These are phyloP conservation scores for Thelephora ganbajun DNA, from an alignment of 768 basidiomycete genomes.

Conservation along the genomic window DNA sequence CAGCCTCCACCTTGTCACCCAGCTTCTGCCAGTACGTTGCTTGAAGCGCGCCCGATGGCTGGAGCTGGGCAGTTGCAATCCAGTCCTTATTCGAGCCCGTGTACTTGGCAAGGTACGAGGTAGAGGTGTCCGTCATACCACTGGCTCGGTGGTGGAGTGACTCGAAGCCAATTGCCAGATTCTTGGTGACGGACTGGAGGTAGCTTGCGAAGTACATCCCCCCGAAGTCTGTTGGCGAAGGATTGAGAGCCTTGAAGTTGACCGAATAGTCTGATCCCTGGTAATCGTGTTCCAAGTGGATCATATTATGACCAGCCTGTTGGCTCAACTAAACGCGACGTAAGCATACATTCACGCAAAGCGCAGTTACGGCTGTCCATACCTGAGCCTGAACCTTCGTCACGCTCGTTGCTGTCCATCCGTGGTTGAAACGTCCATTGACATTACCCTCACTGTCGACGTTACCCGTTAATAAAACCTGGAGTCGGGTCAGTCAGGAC, in stretches of 20 bases:
- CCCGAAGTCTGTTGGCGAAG: constrained; percentile 72
- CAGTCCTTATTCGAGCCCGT: constrained; percentile 60
- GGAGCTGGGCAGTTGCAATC: constrained; percentile 89
- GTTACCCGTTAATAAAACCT: constrained; percentile 35
- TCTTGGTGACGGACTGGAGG: constrained; percentile 86
- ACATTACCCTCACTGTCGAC: constrained; percentile 91
- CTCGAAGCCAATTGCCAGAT: constrained; percentile 80
- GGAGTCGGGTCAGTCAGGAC: constrained; percentile 8
- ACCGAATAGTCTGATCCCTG: constrained; percentile 76
- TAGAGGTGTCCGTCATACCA: constrained; percentile 50
- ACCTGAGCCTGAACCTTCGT: constrained; percentile 88
- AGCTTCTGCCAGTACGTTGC: constrained; percentile 96
- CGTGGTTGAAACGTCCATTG: constrained; percentile 78
- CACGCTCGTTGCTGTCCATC: constrained; percentile 64
- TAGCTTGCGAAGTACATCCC: constrained; percentile 89
- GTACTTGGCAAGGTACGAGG: constrained; percentile 74
- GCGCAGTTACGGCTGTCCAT: constrained; percentile 12
- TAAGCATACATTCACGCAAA: constrained; percentile 6
- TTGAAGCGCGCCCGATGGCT: constrained; percentile 70
- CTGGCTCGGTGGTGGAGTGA: constrained; percentile 69
- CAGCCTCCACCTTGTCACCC: constrained; percentile 94
- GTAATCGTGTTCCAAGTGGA: constrained; percentile 91
- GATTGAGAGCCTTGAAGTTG: constrained; percentile 84
- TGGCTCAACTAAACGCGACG: constrained; percentile 46
- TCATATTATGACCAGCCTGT: constrained; percentile 73